Percentiles rank a stretch among this genome's conserved stretches.
phyloP scores from a whole-genome alignment of 768 basidiomycete genomes.

The Hypsizygus marmoreus region DNA sequence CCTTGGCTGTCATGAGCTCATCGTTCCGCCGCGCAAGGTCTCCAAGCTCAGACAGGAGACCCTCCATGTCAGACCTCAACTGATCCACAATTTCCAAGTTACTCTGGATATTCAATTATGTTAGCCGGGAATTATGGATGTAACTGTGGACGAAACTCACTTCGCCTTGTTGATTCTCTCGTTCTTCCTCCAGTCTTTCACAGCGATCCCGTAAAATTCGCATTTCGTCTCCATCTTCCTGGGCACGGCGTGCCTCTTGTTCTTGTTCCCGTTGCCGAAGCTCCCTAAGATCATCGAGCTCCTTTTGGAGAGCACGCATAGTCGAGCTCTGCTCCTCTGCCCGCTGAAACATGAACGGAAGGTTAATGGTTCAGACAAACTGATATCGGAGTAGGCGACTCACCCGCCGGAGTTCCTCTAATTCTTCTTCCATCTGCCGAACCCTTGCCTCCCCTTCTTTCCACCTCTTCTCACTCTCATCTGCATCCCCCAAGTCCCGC shows the following conservation, averaged over 20 bases:
- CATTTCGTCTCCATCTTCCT: constrained; percentile 72
- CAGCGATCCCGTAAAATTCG: constrained; percentile 68
- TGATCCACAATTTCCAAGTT: constrained; percentile 75
- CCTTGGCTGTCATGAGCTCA: constrained; percentile 85
- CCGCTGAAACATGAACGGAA: constrained; percentile 54
- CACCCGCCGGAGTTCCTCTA: constrained; percentile 70
- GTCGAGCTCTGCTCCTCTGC: constrained; percentile 71
- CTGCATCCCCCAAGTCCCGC: constrained; percentile 63
- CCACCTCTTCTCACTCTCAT: constrained; percentile 52
- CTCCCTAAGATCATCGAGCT: constrained; percentile 74
- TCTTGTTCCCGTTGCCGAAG: constrained; percentile 61
- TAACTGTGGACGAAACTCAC: constrained; percentile 26
- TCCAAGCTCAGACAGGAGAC: constrained; percentile 74
- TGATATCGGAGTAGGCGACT: constrained; percentile 20
- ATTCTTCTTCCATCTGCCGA: constrained; percentile 74
- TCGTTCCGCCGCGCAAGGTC: constrained; percentile 87
- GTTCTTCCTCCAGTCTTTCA: constrained; percentile 66
- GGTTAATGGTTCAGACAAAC: constrained; percentile 2
- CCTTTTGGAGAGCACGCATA: constrained; percentile 72
- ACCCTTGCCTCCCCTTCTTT: constrained; percentile 61
- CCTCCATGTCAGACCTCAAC: constrained; percentile 80
- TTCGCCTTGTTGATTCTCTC: constrained; percentile 40
- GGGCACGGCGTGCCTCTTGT: constrained; percentile 55
- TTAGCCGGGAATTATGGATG: background rate
- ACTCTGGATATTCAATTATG: constrained; percentile 37